phyloP scores from a whole-genome alignment of 352 stramenopile species.

The Globisporangium iwayamae region DNA sequence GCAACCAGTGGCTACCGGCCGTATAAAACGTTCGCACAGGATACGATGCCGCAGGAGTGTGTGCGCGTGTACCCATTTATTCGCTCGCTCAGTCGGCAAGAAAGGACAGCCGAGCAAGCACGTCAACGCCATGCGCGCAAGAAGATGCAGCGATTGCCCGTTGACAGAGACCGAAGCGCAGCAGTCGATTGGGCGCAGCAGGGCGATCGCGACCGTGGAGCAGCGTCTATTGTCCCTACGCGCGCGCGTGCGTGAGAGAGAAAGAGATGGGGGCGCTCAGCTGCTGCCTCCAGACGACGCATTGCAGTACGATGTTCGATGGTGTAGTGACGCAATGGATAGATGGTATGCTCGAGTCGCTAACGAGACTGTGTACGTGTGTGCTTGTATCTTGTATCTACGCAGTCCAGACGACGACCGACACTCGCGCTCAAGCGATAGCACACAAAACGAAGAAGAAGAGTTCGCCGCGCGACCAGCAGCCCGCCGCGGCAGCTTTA shows the following conservation, averaged over 20 bases:
- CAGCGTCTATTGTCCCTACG: no score
- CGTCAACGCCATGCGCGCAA: no score
- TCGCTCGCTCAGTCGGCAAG: no score
- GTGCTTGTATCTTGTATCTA: background rate
- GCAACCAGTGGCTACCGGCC: no score
- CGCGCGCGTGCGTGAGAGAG: background rate
- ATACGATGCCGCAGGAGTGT: no score
- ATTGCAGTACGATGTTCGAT: constrained; percentile 13
- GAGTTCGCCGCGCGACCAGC: background rate
- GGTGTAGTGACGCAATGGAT: background rate
- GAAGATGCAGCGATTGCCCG: no score
- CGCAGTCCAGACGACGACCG: constrained; percentile 6
- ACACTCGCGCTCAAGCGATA: background rate
- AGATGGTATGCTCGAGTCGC: background rate
- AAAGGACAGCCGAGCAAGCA: no score
- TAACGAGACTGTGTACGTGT: background rate
- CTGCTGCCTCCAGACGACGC: constrained; percentile 17
- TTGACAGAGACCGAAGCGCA: no score
- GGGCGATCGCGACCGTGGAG: no score
- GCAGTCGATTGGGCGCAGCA: no score
- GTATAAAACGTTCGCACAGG: no score
- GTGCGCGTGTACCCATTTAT: no score
- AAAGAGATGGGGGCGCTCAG: constrained; percentile 20
- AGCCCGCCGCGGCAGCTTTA: background rate
- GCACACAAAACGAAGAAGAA: background rate